Percentiles rank a stretch among this genome's conserved stretches.
Evolutionary conservation across 768 basidiomycete genomes (phyloP).

Genomic region (Boletus rex-veris): DNA sequence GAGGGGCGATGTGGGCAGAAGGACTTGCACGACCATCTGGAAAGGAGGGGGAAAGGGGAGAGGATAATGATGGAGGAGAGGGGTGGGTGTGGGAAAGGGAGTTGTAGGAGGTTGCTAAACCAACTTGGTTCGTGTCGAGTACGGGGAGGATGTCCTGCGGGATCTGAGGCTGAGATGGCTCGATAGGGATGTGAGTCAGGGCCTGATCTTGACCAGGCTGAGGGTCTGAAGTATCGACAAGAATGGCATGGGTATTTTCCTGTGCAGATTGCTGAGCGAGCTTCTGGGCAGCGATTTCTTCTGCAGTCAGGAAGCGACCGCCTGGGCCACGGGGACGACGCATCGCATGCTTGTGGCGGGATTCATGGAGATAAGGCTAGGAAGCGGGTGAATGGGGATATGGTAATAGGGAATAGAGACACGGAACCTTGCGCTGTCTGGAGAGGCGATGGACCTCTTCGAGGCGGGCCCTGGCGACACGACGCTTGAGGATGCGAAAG

Average conservation of each 20-base stretch:
- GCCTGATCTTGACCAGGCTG: conserved; percentile 9
- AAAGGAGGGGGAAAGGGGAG: conserved; percentile 19
- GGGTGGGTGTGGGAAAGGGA: conserved; percentile 24
- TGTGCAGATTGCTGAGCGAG: conserved; percentile 32
- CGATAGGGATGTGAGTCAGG: background rate
- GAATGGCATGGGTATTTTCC: conserved; percentile 17
- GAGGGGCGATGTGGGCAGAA: conserved; percentile 18
- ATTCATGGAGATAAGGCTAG: conserved; percentile 97
- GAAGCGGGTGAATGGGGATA: conserved; percentile 8
- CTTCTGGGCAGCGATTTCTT: conserved; percentile 87
- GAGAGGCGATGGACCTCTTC: conserved; percentile 94
- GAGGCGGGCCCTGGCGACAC: conserved; percentile 84
- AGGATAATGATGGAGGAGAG: conserved; percentile 18
- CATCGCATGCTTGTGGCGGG: conserved; percentile 97
- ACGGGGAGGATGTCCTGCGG: conserved; percentile 16
- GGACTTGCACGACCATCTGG: conserved; percentile 14
- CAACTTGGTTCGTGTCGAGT: conserved; percentile 9
- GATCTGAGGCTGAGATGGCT: conserved; percentile 15
- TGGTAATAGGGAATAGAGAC: background rate
- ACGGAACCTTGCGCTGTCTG: conserved; percentile 80
- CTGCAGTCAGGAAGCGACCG: conserved; percentile 94
- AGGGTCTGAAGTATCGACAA: conserved; percentile 18
- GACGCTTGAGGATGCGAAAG: conserved; percentile 94
- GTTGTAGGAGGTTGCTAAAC: conserved; percentile 15
- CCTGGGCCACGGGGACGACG: conserved; percentile 95